A percentile compares a stretch with the other conserved stretches of the same genome.
Evolutionary conservation across 2,329 filamentous ascomycete species (phyloP).

Genomic region (Verruconis gallopava): DNA sequence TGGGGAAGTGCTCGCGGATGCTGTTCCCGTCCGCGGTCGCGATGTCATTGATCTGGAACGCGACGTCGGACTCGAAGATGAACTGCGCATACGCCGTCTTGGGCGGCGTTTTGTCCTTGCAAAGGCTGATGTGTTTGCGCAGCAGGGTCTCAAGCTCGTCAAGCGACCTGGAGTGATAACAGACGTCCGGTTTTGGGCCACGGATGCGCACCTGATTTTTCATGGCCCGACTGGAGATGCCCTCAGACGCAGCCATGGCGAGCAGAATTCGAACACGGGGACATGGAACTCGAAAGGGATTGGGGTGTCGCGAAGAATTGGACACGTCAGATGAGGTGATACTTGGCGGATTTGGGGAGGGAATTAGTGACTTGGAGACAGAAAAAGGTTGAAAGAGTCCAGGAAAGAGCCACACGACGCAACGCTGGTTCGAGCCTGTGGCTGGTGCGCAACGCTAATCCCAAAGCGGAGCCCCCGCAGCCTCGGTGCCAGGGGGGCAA

Average conservation of each 20-base stretch:
- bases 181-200: conserved; percentile 8
- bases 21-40: background rate
- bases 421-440: too few relatives aligned
- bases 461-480: too few relatives aligned
- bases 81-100: conserved; percentile 9
- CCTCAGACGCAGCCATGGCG: background rate
- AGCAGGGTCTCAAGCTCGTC: conserved; percentile 5
- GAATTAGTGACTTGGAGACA: too few relatives aligned
- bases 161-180: conserved; percentile 8
- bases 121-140: conserved; percentile 1
- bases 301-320: too few relatives aligned
- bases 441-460: too few relatives aligned
- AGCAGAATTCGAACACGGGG: background rate
- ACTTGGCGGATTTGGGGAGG: too few relatives aligned
- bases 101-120: conserved; percentile 4
- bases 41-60: conserved; percentile 2
- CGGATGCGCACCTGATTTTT: conserved; percentile 9
- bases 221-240: conserved; percentile 7
- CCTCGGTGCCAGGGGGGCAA: too few relatives aligned
- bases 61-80: conserved; percentile 7
- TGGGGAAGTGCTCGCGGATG: conserved; percentile 3
- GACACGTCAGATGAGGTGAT: too few relatives aligned
- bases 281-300: too few relatives aligned
- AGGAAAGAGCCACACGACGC: too few relatives aligned
- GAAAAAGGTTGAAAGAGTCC: too few relatives aligned